Evolutionary conservation across 164 flowering plant species (phyloP).

Genomic region (Brasenia schreberi): DNA sequence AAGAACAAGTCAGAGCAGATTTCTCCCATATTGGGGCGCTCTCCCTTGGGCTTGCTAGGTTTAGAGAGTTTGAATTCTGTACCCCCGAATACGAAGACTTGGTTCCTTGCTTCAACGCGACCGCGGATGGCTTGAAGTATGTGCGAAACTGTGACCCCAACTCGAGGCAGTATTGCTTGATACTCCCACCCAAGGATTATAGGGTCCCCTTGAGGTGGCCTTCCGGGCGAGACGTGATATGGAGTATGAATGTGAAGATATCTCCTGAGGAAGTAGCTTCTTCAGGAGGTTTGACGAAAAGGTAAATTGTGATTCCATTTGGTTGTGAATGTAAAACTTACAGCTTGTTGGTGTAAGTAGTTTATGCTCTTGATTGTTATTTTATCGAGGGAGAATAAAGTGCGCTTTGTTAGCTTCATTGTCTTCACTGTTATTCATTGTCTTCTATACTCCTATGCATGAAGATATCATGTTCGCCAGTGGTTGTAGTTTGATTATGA

Average conservation of each 20-base stretch:
- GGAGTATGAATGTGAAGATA: slow-evolving; percentile 85
- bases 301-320: slow-evolving; percentile 23
- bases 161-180: slow-evolving; percentile 43
- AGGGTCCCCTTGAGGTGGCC: slow-evolving; percentile 94
- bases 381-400: too few relatives aligned
- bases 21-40: slow-evolving; percentile 72
- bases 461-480: too few relatives aligned
- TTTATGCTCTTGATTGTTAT: too few relatives aligned
- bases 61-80: slow-evolving; percentile 69
- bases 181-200: slow-evolving; percentile 69
- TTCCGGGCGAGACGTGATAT: slow-evolving; percentile 83
- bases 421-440: too few relatives aligned
- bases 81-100: slow-evolving; percentile 46
- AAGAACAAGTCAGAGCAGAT: slow-evolving; percentile 73
- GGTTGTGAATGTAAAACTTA: too few relatives aligned
- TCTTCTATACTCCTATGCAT: too few relatives aligned
- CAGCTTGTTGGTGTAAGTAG: too few relatives aligned
- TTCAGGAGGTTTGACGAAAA: slow-evolving; percentile 94
- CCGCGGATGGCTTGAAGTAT: slow-evolving; percentile 37
- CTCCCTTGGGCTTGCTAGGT: slow-evolving; percentile 48
- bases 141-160: slow-evolving; percentile 49
- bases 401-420: too few relatives aligned
- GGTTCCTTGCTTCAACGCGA: slow-evolving; percentile 79
- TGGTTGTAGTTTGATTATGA: too few relatives aligned
- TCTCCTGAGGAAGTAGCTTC: slow-evolving; percentile 93